Evolutionary conservation across 2,329 filamentous ascomycete species (phyloP).

Genomic region (Alternaria gaisen): DNA sequence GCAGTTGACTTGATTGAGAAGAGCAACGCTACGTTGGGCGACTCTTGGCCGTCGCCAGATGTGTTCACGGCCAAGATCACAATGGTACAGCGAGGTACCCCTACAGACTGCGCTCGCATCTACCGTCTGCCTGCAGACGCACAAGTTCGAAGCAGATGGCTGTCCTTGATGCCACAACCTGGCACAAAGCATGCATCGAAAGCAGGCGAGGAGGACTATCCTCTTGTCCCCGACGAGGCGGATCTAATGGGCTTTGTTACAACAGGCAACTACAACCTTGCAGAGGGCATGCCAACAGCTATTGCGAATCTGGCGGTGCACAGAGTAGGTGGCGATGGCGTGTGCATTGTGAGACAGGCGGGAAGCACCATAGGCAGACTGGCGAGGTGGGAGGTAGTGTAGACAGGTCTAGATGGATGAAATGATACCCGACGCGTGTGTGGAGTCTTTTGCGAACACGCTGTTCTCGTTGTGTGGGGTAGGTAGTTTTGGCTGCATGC

Average conservation of each 20-base stretch:
- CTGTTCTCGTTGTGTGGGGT: conserved; percentile 19
- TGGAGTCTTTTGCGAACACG: conserved; percentile 4
- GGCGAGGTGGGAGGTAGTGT: conserved; percentile 77
- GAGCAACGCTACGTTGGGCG: not conserved
- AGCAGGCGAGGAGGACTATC: conserved; percentile 59
- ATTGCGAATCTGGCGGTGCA: conserved; percentile 74
- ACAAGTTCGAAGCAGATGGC: conserved; percentile 74
- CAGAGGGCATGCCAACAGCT: conserved; percentile 76
- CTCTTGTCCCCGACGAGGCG: conserved; percentile 73
- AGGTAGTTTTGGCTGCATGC: conserved; percentile 19
- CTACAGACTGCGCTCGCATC: conserved; percentile 76
- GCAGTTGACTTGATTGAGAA: conserved; percentile 39
- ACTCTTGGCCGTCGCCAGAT: conserved; percentile 17
- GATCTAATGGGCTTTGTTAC: conserved; percentile 93
- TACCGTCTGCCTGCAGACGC: conserved; percentile 78
- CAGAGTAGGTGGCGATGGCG: conserved; percentile 60
- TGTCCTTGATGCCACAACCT: conserved; percentile 63
- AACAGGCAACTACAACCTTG: conserved; percentile 82
- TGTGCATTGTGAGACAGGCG: conserved; percentile 84
- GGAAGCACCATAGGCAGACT: conserved; percentile 82
- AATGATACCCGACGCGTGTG: not conserved
- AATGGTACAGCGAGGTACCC: conserved; percentile 74
- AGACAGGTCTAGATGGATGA: conserved; percentile 5
- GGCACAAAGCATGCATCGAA: conserved; percentile 21
- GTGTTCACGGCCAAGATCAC: conserved; percentile 72